Percentiles rank a stretch among this genome's conserved stretches.
Conservation (phyloP, 169 alveolate species). For the Cryptosporidium sp. region DNA sequence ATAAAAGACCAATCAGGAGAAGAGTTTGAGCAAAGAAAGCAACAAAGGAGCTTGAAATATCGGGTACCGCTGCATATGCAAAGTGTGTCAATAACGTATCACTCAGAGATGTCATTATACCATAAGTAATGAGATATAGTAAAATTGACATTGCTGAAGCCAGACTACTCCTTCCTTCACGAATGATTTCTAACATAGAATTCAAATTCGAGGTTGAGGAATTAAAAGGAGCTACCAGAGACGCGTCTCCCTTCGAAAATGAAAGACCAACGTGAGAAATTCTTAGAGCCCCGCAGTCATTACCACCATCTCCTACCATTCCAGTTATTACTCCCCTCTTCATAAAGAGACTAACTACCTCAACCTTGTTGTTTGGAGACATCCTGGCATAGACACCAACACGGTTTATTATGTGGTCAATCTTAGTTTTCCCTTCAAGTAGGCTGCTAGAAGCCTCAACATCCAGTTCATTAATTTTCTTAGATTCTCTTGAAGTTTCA, state of each 20-base stretch:
- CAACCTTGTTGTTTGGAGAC: conserved; percentile 89
- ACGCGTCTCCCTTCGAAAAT: conserved; percentile 89
- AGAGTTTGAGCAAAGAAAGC: conserved; percentile 59
- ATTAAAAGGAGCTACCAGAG: conserved; percentile 92
- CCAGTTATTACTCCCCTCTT: conserved; percentile 87
- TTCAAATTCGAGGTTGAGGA: conserved; percentile 85
- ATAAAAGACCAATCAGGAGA: conserved; percentile 33
- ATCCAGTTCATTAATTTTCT: not conserved
- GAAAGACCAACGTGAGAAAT: conserved; percentile 93
- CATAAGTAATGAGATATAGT: conserved; percentile 20
- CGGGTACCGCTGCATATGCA: conserved; percentile 56
- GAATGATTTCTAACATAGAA: conserved; percentile 85
- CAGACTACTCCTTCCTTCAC: conserved; percentile 72
- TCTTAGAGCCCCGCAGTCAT: conserved; percentile 93
- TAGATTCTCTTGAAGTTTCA: too few species aligned
- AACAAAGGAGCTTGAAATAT: conserved; percentile 40
- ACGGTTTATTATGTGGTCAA: conserved; percentile 41
- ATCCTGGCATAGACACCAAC: conserved; percentile 83
- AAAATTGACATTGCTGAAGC: conserved; percentile 64
- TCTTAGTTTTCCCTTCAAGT: not conserved
- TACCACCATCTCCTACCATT: conserved; percentile 95
- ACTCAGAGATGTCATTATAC: conserved; percentile 15
- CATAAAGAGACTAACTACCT: conserved; percentile 86
- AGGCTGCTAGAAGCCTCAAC: not conserved
- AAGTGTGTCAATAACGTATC: conserved; percentile 58